phyloP scores from a whole-genome alignment of 257 asterid genomes.

The Primulina huaijiensis region DNA sequence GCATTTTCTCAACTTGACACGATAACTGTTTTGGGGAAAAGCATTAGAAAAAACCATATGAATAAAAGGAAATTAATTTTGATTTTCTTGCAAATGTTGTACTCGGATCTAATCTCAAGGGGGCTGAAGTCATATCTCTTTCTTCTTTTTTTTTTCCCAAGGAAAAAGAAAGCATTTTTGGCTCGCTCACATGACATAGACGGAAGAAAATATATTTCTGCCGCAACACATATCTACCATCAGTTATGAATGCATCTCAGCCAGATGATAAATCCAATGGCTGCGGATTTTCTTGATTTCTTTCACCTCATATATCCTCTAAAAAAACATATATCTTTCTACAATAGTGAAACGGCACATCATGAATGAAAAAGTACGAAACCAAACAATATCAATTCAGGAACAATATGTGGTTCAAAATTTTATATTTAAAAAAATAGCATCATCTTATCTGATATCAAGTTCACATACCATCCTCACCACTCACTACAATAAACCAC shows the following conservation, averaged over 20 bases:
- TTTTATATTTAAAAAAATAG: conserved; percentile 33
- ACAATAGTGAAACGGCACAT: conserved; percentile 13
- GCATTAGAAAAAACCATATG: background rate
- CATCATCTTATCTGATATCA: conserved; percentile 60
- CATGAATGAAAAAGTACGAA: conserved; percentile 2
- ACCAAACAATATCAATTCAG: conserved; percentile 5
- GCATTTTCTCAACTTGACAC: background rate
- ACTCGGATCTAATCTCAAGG: background rate
- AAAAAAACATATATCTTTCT: background rate
- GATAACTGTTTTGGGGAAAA: background rate
- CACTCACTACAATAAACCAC: conserved; percentile 45
- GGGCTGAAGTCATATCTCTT: too few relatives aligned
- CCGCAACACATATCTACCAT: background rate
- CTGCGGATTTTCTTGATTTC: background rate
- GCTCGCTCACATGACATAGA: background rate
- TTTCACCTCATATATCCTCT: conserved; percentile 1
- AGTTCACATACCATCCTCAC: conserved; percentile 46
- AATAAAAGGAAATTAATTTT: background rate
- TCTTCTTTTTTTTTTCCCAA: too few relatives aligned
- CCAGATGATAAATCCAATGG: conserved; percentile 8
- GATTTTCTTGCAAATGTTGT: background rate
- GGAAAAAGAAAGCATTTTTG: too few relatives aligned
- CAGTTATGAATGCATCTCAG: background rate
- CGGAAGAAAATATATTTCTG: background rate
- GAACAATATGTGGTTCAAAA: conserved; percentile 47